Evolutionary conservation across 2,329 filamentous ascomycete species (phyloP).

Genomic region (Colletotrichum scovillei): DNA sequence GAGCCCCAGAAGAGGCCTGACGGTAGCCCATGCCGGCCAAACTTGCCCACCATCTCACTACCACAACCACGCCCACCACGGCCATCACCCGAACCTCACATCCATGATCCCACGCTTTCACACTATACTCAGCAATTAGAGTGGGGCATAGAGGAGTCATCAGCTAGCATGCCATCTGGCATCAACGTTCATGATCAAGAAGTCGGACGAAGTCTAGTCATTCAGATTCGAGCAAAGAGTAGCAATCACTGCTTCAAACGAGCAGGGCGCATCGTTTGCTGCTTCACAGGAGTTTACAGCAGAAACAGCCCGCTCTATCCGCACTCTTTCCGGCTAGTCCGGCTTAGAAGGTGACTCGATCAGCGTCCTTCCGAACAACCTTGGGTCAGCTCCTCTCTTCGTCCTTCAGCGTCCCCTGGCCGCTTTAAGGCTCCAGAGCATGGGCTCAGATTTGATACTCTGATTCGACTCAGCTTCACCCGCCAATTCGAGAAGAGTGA

Average conservation of each 20-base stretch:
- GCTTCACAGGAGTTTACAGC: neutral
- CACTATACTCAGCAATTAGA: neutral
- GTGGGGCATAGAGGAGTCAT: neutral
- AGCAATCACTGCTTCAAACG: neutral
- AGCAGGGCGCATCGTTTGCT: neutral
- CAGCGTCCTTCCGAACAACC: neutral
- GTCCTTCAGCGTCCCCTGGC: neutral
- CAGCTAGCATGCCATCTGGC: neutral
- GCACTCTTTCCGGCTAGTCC: neutral
- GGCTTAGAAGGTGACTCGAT: neutral
- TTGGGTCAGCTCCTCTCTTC: neutral
- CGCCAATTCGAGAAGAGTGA: neutral
- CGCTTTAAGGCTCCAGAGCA: constrained; percentile 7
- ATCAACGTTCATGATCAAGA: neutral
- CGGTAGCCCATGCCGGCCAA: neutral
- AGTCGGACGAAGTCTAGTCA: constrained; percentile 1
- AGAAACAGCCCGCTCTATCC: neutral
- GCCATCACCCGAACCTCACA: constrained; percentile 29
- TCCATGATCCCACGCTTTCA: constrained; percentile 20
- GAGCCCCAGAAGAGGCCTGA: constrained; percentile 14
- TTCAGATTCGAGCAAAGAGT: neutral
- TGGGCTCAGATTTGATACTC: constrained; percentile 1
- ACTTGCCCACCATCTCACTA: constrained; percentile 17
- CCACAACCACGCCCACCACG: constrained; percentile 5
- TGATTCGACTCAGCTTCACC: constrained; percentile 4